Base-by-base conservation (phyloP, 2,329 filamentous ascomycete species). In the Bretziella fagacearum region DNA sequence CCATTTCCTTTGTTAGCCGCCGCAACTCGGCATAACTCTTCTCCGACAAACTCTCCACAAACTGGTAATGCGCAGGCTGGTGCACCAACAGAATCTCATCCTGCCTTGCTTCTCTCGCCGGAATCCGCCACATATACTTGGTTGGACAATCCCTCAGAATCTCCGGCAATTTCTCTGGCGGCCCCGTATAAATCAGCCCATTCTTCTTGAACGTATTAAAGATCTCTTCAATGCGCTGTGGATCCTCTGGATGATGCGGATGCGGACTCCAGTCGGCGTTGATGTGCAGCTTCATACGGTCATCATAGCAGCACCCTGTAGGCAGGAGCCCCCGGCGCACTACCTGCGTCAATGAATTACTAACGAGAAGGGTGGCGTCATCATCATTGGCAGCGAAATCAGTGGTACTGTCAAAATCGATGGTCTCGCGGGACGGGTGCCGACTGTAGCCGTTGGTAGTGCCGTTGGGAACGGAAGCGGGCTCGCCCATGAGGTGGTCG, bases 251-350 rank as follows among this genome's bases (percentile, higher is more conserved):
- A 57, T 98, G 91, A 44, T 93, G 80, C 18, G 89, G 81, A 41
- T 78, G 73, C 1, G 72, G 70, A 15, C 73, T 75, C 57, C 77
- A 80, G 59, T 84, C 79, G 13, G 84, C 78, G 58, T 95, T 93
- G 47, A 86, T 83, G 60, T 98, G 91, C 51, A 93, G 81, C 51
- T 91, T 85, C 91, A 98, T 98, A 26, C 89, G 77, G 49, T 84
- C 79, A 64, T 98, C 91, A 59, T 96, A 98, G 54, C 84, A 89
- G 52, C 81, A 77, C 3, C 84, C 84, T 0, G 82, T 87, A 0
- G 80, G 74, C 1, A 84, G 66, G 22, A 74, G 62, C 2, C 68
- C 67, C 30, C 63, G 66, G 48, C 63, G 63, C 11, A 59, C 59
- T 44, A 68, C 54, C 44, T 63, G 60, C 2, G 60, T 62, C 2